Percentiles rank a stretch among this genome's conserved stretches.
These are phyloP conservation scores for Cryptosporidium bovis DNA, from an alignment of 169 alveolate species.

Conservation along the genomic window DNA sequence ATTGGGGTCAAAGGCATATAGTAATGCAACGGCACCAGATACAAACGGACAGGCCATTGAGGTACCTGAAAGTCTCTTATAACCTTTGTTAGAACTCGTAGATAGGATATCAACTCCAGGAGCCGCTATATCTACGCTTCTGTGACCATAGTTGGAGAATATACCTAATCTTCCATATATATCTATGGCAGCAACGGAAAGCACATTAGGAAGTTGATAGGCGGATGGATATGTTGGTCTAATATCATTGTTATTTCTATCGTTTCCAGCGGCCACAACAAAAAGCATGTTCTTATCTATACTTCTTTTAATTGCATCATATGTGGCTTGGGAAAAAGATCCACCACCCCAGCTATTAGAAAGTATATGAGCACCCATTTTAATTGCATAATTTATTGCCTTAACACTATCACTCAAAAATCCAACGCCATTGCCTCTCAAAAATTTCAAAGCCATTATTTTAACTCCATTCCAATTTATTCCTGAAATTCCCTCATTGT, in stretches of 20 bases:
- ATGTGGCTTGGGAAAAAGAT: constrained; percentile 79
- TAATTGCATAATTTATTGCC: constrained; percentile 79
- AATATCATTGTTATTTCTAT: constrained; percentile 77
- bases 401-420: constrained; percentile 79
- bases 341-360: constrained; percentile 85
- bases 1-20: constrained; percentile 58
- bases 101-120: constrained; percentile 81
- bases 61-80: constrained; percentile 76
- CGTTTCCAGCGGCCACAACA: constrained; percentile 82
- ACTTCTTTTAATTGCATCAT: constrained; percentile 79
- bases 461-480: constrained; percentile 66
- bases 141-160: constrained; percentile 79
- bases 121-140: constrained; percentile 80
- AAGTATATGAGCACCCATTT: constrained; percentile 81
- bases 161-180: constrained; percentile 76
- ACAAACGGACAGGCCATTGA: constrained; percentile 83
- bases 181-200: constrained; percentile 79
- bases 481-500: constrained; percentile 75
- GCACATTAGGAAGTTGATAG: constrained; percentile 59
- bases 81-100: constrained; percentile 75
- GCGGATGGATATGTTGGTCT: constrained; percentile 78
- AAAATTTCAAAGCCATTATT: constrained; percentile 78
- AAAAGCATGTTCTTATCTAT: constrained; percentile 78
- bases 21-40: constrained; percentile 77
- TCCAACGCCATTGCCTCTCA: constrained; percentile 80